Evolutionary conservation across 495 filamentous ascomycete genomes (phyloP).

Genomic region (Achaetomiella virescens): DNA sequence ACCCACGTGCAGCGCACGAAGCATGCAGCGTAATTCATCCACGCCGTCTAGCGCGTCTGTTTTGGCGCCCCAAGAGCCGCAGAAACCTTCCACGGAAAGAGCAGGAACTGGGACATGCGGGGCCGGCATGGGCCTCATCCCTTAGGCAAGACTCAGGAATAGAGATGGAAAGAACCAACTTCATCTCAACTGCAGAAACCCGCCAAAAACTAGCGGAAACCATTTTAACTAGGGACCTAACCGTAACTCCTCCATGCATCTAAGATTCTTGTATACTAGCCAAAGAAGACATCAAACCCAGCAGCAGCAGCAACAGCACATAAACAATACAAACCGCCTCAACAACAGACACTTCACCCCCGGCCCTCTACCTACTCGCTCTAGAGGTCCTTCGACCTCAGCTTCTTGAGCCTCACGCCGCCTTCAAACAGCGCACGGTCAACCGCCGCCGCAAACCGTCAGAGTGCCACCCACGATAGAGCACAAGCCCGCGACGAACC

Average conservation of each 20-base stretch:
- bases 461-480: constrained; percentile 91
- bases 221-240: background rate
- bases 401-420: constrained; percentile 72
- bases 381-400: constrained; percentile 57
- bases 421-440: constrained; percentile 93
- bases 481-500: constrained; percentile 89
- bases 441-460: constrained; percentile 88
- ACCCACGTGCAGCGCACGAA: too few relatives aligned
- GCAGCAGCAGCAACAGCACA: constrained; percentile 1
- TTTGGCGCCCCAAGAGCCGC: too few relatives aligned
- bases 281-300: background rate
- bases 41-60: too few relatives aligned
- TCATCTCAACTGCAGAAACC: too few relatives aligned
- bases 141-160: too few relatives aligned
- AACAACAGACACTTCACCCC: background rate
- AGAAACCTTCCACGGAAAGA: too few relatives aligned
- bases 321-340: constrained; percentile 4
- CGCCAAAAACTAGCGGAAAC: background rate
- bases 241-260: constrained; percentile 13
- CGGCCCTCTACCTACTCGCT: background rate
- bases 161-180: too few relatives aligned
- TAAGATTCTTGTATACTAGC: constrained; percentile 1
- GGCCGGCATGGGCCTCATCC: too few relatives aligned
- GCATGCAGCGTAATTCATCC: too few relatives aligned
- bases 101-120: too few relatives aligned